Conservation (phyloP, 179 eudicot species). For the Corrigiola litoralis region DNA sequence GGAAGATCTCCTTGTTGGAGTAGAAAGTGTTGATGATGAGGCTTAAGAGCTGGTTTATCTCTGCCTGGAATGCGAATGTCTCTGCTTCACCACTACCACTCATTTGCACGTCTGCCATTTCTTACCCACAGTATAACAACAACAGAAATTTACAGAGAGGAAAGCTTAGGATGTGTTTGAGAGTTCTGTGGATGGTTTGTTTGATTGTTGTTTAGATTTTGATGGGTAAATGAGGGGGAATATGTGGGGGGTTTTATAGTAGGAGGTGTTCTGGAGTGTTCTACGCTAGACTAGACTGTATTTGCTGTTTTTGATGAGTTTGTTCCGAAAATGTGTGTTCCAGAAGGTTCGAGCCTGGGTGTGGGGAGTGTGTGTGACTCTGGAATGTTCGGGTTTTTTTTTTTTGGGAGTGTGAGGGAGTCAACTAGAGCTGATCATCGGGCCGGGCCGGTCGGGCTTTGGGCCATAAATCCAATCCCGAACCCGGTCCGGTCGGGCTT, state of each 20-base stretch:
- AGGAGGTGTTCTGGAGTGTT: constrained; percentile 31
- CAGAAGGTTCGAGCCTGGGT: neutral
- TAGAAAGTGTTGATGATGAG: constrained; percentile 77
- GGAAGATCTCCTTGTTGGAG: constrained; percentile 73
- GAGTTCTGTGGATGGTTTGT: neutral
- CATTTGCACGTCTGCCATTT: constrained; percentile 42
- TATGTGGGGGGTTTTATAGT: constrained; percentile 13
- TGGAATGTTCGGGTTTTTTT: constrained; percentile 12
- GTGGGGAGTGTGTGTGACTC: neutral
- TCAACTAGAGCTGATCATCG: no score
- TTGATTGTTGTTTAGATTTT: neutral
- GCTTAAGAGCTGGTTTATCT: constrained; percentile 66
- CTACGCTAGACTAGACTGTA: constrained; percentile 20
- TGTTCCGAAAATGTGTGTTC: no score
- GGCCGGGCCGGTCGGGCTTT: no score
- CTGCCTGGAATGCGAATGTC: constrained; percentile 61
- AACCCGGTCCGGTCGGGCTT: no score
- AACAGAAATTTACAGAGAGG: neutral
- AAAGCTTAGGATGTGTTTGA: neutral
- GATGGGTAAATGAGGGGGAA: neutral
- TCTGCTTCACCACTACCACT: constrained; percentile 34
- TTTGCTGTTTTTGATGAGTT: constrained; percentile 4
- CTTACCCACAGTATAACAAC: neutral
- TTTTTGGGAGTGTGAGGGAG: no score
- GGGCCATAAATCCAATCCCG: no score